Evolutionary conservation across 2,329 filamentous ascomycete species (phyloP), one percentile per base, ranked within the genome.

Genomic region (Aspergillus neotritici): DNA sequence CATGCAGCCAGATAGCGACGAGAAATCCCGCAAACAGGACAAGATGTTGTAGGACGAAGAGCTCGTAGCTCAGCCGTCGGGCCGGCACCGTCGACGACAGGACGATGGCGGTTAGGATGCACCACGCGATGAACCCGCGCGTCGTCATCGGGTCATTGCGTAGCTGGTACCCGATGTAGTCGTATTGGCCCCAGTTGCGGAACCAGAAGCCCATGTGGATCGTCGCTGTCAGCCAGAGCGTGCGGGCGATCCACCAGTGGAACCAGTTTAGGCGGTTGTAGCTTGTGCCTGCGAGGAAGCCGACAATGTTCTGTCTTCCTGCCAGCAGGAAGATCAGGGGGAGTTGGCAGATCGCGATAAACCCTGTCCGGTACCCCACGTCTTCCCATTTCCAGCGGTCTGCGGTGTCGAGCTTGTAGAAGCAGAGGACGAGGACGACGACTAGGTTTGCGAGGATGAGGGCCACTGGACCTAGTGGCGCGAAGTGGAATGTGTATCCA

Each of bases 171-270:
- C 53, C 50, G 41, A 78, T 72, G 46, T 77, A 76, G 41, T 77
- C 62, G 41, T 71, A 77, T 33, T 70, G 66, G 9, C 54, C 68
- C 75, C 77, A 80, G 41, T 70, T 68, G 5, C 67, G 67, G 41
- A 78, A 71, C 65, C 74, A 79, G 52, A 75, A 79, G 3, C 68
- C 67, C 67, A 77, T 70, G 49, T 80, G 77, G 13, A 79, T 70
- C 7, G 75, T 73, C 2, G 71, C 69, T 0, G 73, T 76, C 32
- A 79, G 56, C 58, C 76, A 75, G 32, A 79, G 60, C 1, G 67
- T 71, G 7, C 77, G 63, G 3, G 75, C 65, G 2, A 69, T 64
- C 75, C 76, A 76, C 29, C 74, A 66, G 53, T 77, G 74, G 28
- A 75, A 62, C 73, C 72, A 76, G 50, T 76, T 76, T 31, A 77